Base-by-base conservation (phyloP, 1,284 basidiomycete genomes). In the Puccinia novopanici region DNA sequence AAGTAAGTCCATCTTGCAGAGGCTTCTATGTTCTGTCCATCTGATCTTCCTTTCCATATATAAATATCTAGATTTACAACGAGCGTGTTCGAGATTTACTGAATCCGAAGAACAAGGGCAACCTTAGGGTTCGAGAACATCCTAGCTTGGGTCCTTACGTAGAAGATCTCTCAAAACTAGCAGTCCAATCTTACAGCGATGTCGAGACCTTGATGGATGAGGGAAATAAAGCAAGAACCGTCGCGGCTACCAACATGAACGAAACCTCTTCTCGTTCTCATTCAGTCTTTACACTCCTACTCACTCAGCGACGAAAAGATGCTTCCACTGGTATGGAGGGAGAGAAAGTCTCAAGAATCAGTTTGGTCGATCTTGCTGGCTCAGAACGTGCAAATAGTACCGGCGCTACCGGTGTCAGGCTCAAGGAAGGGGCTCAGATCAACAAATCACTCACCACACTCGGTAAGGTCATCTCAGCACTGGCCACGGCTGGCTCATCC, bases 131-230 rank as follows among this genome's bases (percentile, higher is more conserved):
- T 81, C 91, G 96, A 84, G 96, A 99, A 86, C 96, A 98, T 86
- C 96, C 96, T 10, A 94, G 88, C 57, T 54, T 70, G 30, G 94
- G 94, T 17, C 96, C 97, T 10, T 99, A 99, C 85, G 96, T 99
- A 77, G 97, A 99, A 86, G 95, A 97, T 87, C 89, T 99, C 72
- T 95, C 93, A 84, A 94, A 94, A 86, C 90, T 98, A 67, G 92
- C 92, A 40, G 97, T 98, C 61, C 91, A 90, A 85, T 93, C 89
- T 85, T 98, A 95, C 86, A 89, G 92, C 34, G 95, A 97, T 86
- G 96, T 99, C 91, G 97, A 98, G 91, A 94, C 91, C 10, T 90
- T 99, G 85, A 98, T 98, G 95, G 96, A 99, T 87, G 96, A 99
- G 86, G 96, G 96, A 61, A 99, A 98, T 87, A 98, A 99, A 88